Base-by-base conservation (phyloP, 2,329 filamentous ascomycete species). In the Phaeoacremonium minimum region DNA sequence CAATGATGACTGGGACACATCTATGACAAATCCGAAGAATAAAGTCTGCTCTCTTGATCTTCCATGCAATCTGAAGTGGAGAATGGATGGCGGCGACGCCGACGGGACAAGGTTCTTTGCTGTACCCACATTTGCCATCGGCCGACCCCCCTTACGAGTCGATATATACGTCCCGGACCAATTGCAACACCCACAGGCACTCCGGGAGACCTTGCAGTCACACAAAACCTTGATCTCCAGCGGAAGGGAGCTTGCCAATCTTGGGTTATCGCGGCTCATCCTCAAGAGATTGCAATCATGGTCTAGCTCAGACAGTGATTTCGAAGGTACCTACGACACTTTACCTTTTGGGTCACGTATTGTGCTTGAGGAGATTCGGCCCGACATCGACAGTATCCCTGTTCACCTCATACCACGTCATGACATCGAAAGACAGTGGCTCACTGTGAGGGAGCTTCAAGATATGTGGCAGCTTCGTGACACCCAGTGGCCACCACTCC, bases 341-440 rank as follows among this genome's bases (percentile, higher is more conserved):
- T 4, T 46, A 15, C 49, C 47, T 4, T 52, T 49, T 18, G 47
- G 47, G 11, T 49, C 44, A 18, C 20, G 20, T 8, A 38, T 50
- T 8, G 5, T 37, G 7, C 40, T 51, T 14, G 16, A 37, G 6
- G 30, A 19, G 18, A 28, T 41, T 2, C 17, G 18, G 7, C 26
- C 38, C 7, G 18, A 20, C 9, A 14, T 40, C 1, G 19, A 11
- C 6, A 30, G 18, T 14, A 42, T 38, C 35, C 35, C 35, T 12
- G 40, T 50, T 12, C 20, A 36, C 5, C 18, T 52, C 1, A 28
- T 41, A 13, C 41, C 47, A 2, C 26, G 43, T 19, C 46, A 52
- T 32, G 38, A 36, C n/a, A 41, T 49, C 4, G 49, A 52, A 40
- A 41, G 48, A 32, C 39, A 35, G 4, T 50, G 50, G 49, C 2